Evolutionary conservation across 1,284 basidiomycete genomes (phyloP).

Genomic region (Singerocomus inundabilis): DNA sequence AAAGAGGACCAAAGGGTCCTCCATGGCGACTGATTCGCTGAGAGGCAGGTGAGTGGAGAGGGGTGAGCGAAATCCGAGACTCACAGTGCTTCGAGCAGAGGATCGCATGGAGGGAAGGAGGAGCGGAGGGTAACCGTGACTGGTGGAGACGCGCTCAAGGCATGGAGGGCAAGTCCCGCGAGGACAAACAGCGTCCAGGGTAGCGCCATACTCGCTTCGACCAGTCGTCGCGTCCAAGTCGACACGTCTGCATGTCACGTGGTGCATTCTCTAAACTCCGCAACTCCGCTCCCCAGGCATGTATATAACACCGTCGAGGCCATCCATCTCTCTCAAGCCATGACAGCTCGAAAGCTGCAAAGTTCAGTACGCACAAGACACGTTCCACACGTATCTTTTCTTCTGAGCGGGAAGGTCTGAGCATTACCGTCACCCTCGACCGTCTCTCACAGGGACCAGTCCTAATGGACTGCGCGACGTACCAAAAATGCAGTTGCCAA

Average conservation of each 20-base stretch:
- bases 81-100: slow-evolving; percentile 81
- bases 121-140: slow-evolving; percentile 78
- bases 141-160: slow-evolving; percentile 52
- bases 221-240: slow-evolving; percentile 8
- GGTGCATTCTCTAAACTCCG: slow-evolving; percentile 9
- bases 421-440: slow-evolving; percentile 49
- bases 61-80: slow-evolving; percentile 25
- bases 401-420: slow-evolving; percentile 67
- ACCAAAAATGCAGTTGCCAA: slow-evolving; percentile 46
- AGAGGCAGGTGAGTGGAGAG: slow-evolving; percentile 4
- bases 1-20: slow-evolving; percentile 27
- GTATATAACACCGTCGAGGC: slow-evolving; percentile 9
- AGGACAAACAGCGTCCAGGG: slow-evolving; percentile 18
- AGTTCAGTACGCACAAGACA: slow-evolving; percentile 47
- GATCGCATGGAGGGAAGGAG: slow-evolving; percentile 75
- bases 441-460: slow-evolving; percentile 51
- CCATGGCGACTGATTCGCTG: slow-evolving; percentile 56
- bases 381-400: slow-evolving; percentile 24
- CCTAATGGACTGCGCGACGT: slow-evolving; percentile 45
- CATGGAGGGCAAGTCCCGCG: slow-evolving; percentile 18
- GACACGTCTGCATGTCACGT: slow-evolving; percentile 27
- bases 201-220: slow-evolving; percentile 16
- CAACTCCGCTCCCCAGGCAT: slow-evolving; percentile 13
- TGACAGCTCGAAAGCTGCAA: slow-evolving; percentile 52
- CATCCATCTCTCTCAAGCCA: slow-evolving; percentile 5